These are phyloP conservation scores for Suillus hirtellus DNA, from an alignment of 768 basidiomycete species.

Conservation along the genomic window DNA sequence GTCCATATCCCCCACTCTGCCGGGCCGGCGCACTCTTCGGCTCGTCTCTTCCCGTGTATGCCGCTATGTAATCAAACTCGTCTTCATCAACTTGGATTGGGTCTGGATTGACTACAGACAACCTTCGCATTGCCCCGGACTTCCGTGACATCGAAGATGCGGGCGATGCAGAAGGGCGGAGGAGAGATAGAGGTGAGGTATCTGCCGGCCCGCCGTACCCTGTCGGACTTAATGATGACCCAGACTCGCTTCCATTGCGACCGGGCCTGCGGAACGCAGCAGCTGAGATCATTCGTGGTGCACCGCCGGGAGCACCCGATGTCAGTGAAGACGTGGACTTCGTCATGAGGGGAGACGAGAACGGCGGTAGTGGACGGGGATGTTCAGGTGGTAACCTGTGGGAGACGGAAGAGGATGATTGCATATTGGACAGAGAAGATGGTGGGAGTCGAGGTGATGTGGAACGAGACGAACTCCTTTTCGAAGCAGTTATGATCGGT, in stretches of 20 bases:
- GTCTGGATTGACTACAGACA: slow-evolving; percentile 33
- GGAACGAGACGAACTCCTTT: slow-evolving; percentile 16
- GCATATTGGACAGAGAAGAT: neutral
- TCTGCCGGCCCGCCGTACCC: slow-evolving; percentile 35
- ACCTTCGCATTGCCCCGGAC: slow-evolving; percentile 19
- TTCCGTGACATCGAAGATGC: slow-evolving; percentile 13
- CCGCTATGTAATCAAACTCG: slow-evolving; percentile 61
- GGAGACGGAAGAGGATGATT: slow-evolving; percentile 20
- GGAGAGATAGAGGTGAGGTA: slow-evolving; percentile 46
- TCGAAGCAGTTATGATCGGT: slow-evolving; percentile 1
- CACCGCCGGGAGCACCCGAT: slow-evolving; percentile 30
- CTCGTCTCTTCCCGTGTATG: slow-evolving; percentile 41
- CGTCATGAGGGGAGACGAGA: slow-evolving; percentile 30
- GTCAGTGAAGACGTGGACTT: slow-evolving; percentile 37
- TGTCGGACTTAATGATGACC: slow-evolving; percentile 16
- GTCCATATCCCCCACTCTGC: slow-evolving; percentile 36
- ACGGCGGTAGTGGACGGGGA: slow-evolving; percentile 37
- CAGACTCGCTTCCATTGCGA: slow-evolving; percentile 25
- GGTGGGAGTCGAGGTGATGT: slow-evolving; percentile 13
- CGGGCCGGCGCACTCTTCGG: slow-evolving; percentile 8
- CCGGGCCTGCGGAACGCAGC: slow-evolving; percentile 68
- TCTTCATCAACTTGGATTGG: slow-evolving; percentile 31
- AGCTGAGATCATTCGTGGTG: slow-evolving; percentile 65
- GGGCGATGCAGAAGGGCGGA: slow-evolving; percentile 47
- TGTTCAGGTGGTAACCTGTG: slow-evolving; percentile 52